A percentile compares a stretch with the other conserved stretches of the same genome.
phyloP scores from a whole-genome alignment of 805 yeast species.

The Myxozyma udenii region DNA sequence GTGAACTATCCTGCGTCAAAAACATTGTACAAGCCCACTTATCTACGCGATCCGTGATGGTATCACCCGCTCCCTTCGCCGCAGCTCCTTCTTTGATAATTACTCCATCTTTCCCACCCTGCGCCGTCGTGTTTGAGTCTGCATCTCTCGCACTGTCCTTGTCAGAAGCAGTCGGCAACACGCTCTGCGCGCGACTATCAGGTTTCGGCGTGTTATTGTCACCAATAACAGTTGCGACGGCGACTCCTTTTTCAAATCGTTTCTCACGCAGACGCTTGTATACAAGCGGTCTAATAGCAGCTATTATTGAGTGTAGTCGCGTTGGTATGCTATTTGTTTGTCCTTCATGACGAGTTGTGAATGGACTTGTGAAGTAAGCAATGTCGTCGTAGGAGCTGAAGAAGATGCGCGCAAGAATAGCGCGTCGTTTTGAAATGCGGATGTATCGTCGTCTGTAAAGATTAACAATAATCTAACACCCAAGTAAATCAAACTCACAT shows the following conservation, averaged over 20 bases:
- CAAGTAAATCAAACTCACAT: not conserved
- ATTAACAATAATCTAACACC: not conserved
- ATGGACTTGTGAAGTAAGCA: not conserved
- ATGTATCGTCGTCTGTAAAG: conserved; percentile 7
- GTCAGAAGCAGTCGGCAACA: not conserved
- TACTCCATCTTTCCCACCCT: not conserved
- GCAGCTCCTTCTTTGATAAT: conserved; percentile 1
- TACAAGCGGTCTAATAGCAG: conserved; percentile 4
- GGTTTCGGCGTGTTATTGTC: not conserved
- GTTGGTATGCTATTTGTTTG: not conserved
- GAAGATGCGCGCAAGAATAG: conserved; percentile 3
- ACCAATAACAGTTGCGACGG: conserved; percentile 1
- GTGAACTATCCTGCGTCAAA: not conserved
- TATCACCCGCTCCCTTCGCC: conserved; percentile 4
- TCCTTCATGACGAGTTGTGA: not conserved
- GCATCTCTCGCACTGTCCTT: not conserved
- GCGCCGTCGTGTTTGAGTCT: not conserved
- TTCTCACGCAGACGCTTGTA: not conserved
- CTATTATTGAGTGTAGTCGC: not conserved
- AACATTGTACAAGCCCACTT: conserved; percentile 11
- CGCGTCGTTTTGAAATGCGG: conserved; percentile 3
- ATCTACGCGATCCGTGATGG: not conserved
- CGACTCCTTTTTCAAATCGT: not conserved
- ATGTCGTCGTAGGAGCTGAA: not conserved
- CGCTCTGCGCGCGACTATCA: not conserved